These are phyloP conservation scores for Nicotiana noctiflora DNA, from an alignment of 257 asterid genomes.

Conservation along the genomic window DNA sequence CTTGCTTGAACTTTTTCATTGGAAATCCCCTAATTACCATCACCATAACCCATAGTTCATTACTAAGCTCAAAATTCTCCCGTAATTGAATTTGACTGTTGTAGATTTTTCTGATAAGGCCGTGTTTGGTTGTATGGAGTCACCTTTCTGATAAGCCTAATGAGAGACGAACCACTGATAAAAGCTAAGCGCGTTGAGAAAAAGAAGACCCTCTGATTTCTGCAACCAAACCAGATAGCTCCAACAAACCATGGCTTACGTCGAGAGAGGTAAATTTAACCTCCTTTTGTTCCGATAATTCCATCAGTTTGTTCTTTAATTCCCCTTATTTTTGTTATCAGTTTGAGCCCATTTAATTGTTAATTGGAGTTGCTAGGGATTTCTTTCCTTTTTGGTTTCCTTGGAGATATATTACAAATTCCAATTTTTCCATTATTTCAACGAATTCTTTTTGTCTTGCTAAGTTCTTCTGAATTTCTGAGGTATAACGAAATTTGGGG, in stretches of 20 bases:
- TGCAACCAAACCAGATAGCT: background rate
- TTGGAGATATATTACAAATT: background rate
- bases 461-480: background rate
- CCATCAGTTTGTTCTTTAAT: background rate
- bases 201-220: background rate
- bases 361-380: background rate
- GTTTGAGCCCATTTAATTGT: background rate
- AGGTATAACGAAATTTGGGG: background rate
- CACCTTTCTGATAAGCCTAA: too few relatives aligned
- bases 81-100: too few relatives aligned
- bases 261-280: conserved; percentile 49
- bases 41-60: too few relatives aligned
- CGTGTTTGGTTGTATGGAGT: too few relatives aligned
- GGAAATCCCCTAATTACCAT: too few relatives aligned
- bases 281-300: background rate
- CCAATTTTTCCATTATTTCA: background rate
- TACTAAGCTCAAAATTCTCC: too few relatives aligned
- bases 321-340: background rate
- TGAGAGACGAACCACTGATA: background rate
- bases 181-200: background rate
- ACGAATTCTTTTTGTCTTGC: background rate
- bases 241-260: conserved; percentile 55
- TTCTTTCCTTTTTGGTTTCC: background rate
- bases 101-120: too few relatives aligned
- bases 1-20: too few relatives aligned